phyloP scores from a whole-genome alignment of 2,329 filamentous ascomycete species.

The Stemphylium vesicarium region DNA sequence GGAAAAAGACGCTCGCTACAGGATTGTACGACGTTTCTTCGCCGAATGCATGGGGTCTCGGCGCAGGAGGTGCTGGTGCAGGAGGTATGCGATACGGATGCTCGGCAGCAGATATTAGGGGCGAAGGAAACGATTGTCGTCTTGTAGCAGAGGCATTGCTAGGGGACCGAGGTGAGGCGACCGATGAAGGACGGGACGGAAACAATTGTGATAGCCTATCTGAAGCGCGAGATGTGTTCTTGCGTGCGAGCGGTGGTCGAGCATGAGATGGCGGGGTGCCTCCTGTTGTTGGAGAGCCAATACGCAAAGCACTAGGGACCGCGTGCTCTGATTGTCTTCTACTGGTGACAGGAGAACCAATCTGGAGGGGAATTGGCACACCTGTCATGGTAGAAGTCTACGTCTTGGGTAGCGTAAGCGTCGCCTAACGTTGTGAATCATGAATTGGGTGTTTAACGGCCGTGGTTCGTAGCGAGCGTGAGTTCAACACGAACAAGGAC shows the following conservation, averaged over 20 bases:
- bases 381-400: conserved; percentile 30
- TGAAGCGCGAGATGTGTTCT: conserved; percentile 40
- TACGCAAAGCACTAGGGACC: conserved; percentile 40
- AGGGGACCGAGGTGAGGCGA: conserved; percentile 32
- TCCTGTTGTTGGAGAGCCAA: conserved; percentile 36
- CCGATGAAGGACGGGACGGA: conserved; percentile 40
- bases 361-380: conserved; percentile 39
- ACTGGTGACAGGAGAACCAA: conserved; percentile 33
- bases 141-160: conserved; percentile 24
- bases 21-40: conserved; percentile 40
- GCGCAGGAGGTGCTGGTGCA: conserved; percentile 40
- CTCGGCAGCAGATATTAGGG: conserved; percentile 36
- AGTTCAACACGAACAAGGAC: background rate
- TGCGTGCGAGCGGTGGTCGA: conserved; percentile 34
- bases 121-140: conserved; percentile 40
- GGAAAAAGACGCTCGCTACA: conserved; percentile 26
- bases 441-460: background rate
- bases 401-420: background rate
- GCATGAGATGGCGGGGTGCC: conserved; percentile 16
- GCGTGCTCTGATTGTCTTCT: conserved; percentile 26
- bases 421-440: background rate
- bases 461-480: background rate
- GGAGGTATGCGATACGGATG: conserved; percentile 37
- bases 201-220: conserved; percentile 48
- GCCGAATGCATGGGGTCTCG: conserved; percentile 34